These are phyloP conservation scores for Gnomoniopsis sp. DNA, from an alignment of 2,329 filamentous ascomycete species.

Conservation along the genomic window DNA sequence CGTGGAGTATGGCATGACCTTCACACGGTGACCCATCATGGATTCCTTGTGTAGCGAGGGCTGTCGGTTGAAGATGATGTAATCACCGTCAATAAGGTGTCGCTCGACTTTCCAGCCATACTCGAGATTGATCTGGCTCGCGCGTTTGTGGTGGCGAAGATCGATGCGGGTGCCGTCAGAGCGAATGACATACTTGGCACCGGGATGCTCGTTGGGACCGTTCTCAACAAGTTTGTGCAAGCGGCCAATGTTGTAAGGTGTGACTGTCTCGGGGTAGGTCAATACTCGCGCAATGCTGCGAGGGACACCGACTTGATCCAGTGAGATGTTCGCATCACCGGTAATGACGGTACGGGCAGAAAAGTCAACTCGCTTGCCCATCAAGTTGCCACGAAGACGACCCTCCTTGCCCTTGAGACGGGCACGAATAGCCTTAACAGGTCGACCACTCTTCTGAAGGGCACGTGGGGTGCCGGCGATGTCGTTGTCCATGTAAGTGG, in stretches of 20 bases:
- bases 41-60: conserved; percentile 99
- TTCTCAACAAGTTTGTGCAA: conserved; percentile 87
- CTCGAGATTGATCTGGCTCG: conserved; percentile 79
- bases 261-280: conserved; percentile 96
- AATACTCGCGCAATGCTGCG: conserved; percentile 87
- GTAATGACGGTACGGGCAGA: conserved; percentile 99
- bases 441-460: conserved; percentile 92
- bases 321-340: conserved; percentile 91
- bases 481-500: conserved; percentile 99
- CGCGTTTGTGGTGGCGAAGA: conserved; percentile 86
- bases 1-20: conserved; percentile 98
- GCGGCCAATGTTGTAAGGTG: conserved; percentile 94
- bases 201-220: conserved; percentile 90
- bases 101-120: conserved; percentile 99
- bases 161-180: conserved; percentile 93
- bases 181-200: conserved; percentile 93
- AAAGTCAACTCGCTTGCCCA: conserved; percentile 99
- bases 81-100: conserved; percentile 92
- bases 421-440: conserved; percentile 93
- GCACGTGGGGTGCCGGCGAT: conserved; percentile 94
- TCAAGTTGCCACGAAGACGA: conserved; percentile 94
- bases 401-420: conserved; percentile 99
- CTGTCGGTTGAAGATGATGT: conserved; percentile 99
- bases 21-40: conserved; percentile 99
- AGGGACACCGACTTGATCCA: conserved; percentile 96